Evolutionary conservation across 2,329 filamentous ascomycete genomes (phyloP), one percentile per base, ranked within the genome.

Genomic region (Trichoderma citrinoviride): DNA sequence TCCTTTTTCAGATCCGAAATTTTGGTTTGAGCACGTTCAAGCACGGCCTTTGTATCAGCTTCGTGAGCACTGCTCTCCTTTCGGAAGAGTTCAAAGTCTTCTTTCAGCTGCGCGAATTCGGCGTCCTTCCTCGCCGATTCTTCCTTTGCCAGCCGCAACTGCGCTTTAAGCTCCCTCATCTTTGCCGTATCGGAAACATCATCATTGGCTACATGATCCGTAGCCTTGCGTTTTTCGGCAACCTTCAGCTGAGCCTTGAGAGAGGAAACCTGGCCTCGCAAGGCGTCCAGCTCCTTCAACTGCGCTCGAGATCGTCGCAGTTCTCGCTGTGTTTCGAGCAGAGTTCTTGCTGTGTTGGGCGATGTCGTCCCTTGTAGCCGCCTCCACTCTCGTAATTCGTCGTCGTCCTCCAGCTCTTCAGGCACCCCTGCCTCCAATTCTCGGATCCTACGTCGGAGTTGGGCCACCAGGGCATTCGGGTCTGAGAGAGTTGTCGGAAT

Each of bases 361-460:
- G 83, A 83, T 0, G 80, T 74, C 19, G 76, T 74, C 19, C 76
- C 73, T 40, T 78, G 75, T 23, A 77, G 75, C 46, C 75, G 43
- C 73, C 73, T 14, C 68, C 69, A 19, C n/a, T 56, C 65, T 41
- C 58, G 57, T 6, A 23, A 10, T 40, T 65, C 62, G 10, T 41
- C 44, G 33, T 73, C 74, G 2, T 77, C 74, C 37, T 78, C 76
- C 25, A 75, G 75, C 8, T 76, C 78, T 43, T 69, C 73, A 65
- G 76, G 70, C 21, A 77, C 69, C 2, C 80, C 79, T 65, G 76
- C 75, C 65, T 87, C 84, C 61, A 89, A 77, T 67, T 88, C 84
- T 66, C 85, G 82, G 8, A 88, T 84, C 61, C 85, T 84, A 29
- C 80, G 79, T 67, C 83, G 82, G 73, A 89, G 88, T 68, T 87